Evolutionary conservation across 2,329 filamentous ascomycete genomes (phyloP).

Genomic region (Dryadomyces quercus-mongolicae): DNA sequence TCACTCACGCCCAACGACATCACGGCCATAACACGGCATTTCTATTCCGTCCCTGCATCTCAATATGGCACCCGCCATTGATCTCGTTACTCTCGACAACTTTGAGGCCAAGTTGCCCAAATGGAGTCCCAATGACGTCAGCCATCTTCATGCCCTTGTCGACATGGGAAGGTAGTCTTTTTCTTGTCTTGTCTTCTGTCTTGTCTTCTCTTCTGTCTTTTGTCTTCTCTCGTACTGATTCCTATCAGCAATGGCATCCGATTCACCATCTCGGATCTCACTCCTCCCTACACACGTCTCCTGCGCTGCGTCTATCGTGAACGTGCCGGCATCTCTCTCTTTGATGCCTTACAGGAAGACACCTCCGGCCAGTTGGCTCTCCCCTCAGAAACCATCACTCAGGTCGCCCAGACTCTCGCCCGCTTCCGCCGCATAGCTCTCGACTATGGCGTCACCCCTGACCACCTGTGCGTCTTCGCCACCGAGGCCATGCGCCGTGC

Average conservation of each 20-base stretch:
- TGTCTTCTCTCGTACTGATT: constrained; percentile 4
- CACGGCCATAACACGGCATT: not conserved
- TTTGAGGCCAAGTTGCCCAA: constrained; percentile 32
- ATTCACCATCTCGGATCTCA: constrained; percentile 78
- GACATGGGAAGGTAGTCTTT: constrained; percentile 45
- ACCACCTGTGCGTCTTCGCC: constrained; percentile 63
- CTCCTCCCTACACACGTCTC: constrained; percentile 56
- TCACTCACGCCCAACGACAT: not conserved
- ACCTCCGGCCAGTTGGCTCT: constrained; percentile 25
- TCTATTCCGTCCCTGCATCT: not conserved
- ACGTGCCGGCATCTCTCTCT: constrained; percentile 71
- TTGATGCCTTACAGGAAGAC: constrained; percentile 54
- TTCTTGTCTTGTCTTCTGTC: not conserved
- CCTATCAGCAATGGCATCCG: constrained; percentile 71
- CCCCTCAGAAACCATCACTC: constrained; percentile 42
- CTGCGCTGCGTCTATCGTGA: constrained; percentile 68
- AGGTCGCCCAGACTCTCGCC: constrained; percentile 54
- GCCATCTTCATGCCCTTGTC: constrained; percentile 43
- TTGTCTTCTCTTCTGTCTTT: too few species aligned
- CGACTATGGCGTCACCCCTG: constrained; percentile 51
- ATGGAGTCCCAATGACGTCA: constrained; percentile 34
- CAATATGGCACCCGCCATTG: constrained; percentile 13
- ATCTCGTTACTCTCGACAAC: constrained; percentile 40
- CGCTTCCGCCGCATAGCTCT: constrained; percentile 60
- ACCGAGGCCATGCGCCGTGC: constrained; percentile 84